Conservation (phyloP, 2,329 filamentous ascomycete species). For the Clarireedia sp. region DNA sequence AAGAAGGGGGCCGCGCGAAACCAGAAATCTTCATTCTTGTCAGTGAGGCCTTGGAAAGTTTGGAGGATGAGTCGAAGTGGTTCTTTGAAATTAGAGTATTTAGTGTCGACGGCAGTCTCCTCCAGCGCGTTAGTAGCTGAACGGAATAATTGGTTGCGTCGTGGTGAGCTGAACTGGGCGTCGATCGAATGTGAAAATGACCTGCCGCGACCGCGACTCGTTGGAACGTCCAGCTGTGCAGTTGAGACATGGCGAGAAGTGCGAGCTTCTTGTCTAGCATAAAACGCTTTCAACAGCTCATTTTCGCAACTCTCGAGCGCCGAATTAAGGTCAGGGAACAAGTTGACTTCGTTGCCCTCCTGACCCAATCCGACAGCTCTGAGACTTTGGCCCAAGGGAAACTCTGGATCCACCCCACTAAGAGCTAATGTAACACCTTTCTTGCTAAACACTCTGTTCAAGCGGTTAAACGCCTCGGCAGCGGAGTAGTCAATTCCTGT, state of each 20-base stretch:
- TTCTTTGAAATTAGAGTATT: conserved; percentile 82
- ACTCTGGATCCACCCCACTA: conserved; percentile 70
- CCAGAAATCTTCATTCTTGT: conserved; percentile 93
- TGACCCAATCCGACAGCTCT: conserved; percentile 76
- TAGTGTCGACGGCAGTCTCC: conserved; percentile 48
- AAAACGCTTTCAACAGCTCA: conserved; percentile 75
- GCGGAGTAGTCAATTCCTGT: conserved; percentile 94
- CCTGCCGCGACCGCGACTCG: conserved; percentile 8
- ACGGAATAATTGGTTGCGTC: conserved; percentile 66
- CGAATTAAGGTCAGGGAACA: conserved; percentile 86
- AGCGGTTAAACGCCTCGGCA: conserved; percentile 87
- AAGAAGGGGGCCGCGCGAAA: conserved; percentile 74
- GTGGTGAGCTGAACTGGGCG: conserved; percentile 63
- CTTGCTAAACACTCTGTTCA: conserved; percentile 73
- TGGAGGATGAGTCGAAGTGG: conserved; percentile 87
- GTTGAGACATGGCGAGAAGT: conserved; percentile 35
- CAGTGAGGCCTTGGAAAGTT: conserved; percentile 83
- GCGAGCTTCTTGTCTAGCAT: conserved; percentile 58
- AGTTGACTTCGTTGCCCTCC: conserved; percentile 63
- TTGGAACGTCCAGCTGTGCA: conserved; percentile 23
- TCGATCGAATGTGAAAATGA: conserved; percentile 46
- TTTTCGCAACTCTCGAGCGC: conserved; percentile 94
- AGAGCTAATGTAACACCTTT: conserved; percentile 75
- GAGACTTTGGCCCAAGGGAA: conserved; percentile 68
- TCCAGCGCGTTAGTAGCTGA: conserved; percentile 70